Conservation (phyloP, 1,284 basidiomycete genomes). For the Earliella scabrosa region DNA sequence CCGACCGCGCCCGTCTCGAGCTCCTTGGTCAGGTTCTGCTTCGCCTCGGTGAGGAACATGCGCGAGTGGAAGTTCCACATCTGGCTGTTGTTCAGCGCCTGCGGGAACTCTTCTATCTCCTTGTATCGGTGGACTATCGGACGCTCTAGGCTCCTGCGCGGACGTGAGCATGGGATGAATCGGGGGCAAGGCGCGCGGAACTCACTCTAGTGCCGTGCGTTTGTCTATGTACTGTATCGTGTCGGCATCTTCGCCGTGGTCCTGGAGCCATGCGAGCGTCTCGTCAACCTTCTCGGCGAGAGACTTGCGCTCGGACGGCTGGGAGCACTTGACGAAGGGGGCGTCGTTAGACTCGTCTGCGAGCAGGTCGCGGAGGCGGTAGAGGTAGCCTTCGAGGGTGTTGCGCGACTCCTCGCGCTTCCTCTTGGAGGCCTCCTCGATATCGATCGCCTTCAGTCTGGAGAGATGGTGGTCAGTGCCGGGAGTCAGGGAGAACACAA, state of each 20-base stretch:
- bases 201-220: conserved; percentile 81
- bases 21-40: conserved; percentile 70
- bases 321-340: conserved; percentile 83
- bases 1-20: conserved; percentile 56
- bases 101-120: conserved; percentile 81
- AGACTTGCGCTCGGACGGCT: conserved; percentile 66
- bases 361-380: conserved; percentile 86
- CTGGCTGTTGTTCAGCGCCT: conserved; percentile 76
- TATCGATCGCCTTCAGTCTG: conserved; percentile 82
- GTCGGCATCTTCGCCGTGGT: conserved; percentile 85
- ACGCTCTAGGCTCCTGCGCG: conserved; percentile 71
- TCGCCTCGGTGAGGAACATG: conserved; percentile 82
- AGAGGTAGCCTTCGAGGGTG: conserved; percentile 90
- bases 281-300: conserved; percentile 72
- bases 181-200: conserved; percentile 18
- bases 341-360: conserved; percentile 65
- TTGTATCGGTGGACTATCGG: conserved; percentile 87
- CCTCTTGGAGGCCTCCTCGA: conserved; percentile 77
- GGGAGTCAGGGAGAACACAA: not conserved
- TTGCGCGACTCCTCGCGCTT: conserved; percentile 92
- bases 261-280: conserved; percentile 83
- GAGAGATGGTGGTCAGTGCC: not conserved
- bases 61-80: conserved; percentile 83
- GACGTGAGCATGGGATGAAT: not conserved
- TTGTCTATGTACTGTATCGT: conserved; percentile 76